Base-by-base conservation (phyloP, 305 asterid genomes). In the Fraxinus velutina region DNA sequence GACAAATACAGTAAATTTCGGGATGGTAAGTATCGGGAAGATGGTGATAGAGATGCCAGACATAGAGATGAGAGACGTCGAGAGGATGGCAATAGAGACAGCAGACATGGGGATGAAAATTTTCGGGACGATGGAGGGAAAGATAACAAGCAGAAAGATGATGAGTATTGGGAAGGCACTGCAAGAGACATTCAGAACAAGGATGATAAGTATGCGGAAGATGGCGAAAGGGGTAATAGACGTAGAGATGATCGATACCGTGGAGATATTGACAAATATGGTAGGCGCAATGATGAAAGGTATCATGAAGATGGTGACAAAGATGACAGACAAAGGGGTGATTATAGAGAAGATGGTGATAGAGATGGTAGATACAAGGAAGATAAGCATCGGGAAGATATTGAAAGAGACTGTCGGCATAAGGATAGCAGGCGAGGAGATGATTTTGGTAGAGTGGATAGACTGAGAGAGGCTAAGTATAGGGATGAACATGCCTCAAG, bases 381-480 rank as follows among this genome's bases (percentile, higher is more conserved):
- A 29, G 97, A 92, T 47, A 92, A 87, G 79, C 85, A 85, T 66
- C 89, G 89, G 15, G 95, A 92, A 22, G 94, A 92, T 83, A 47
- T 76, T 83, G 98, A 91, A 78, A 87, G 90, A 76, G 94, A 90
- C 57, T 72, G 82, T 68, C 86, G 88, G 78, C 89, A 83, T 68
- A 89, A 89, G 86, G 97, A 92, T 87, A 86, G 87, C 68, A 91
- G 84, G 83, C 88, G 83, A 79, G 93, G 87, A 73, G 95, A 91
- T 81, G 97, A 88, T 57, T 64, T 77, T 81, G 93, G 89, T 79
- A 90, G 90, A 84, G 98, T 92, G 84, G 91, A 88, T 86, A 92
- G 94, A 82, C 80, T 81, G 7, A 90, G 91, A 82, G 97, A 92
- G 71, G 71, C 79, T 10, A 95, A 92, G 86, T 87, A 88, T 76